A percentile compares a stretch with the other conserved stretches of the same genome.
phyloP scores from a whole-genome alignment of 2,329 filamentous ascomycete species.

The Cercospora beticola region DNA sequence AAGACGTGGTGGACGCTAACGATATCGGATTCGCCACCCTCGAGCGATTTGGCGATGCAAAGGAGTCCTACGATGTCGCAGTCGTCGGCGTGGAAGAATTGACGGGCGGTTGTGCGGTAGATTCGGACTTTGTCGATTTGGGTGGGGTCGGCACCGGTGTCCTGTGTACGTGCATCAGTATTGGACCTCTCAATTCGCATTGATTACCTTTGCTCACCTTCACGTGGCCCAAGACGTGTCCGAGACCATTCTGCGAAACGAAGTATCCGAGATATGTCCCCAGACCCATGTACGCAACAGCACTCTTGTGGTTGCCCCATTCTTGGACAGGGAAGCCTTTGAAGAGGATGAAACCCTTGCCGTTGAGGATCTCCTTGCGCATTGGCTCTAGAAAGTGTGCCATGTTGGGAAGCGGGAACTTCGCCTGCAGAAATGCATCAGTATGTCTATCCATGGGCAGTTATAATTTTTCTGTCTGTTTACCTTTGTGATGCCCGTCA shows the following conservation, averaged over 20 bases:
- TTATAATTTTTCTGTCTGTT: background rate
- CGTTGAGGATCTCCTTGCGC: conserved; percentile 69
- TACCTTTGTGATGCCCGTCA: conserved; percentile 69
- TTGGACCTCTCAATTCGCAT: background rate
- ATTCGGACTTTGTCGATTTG: conserved; percentile 87
- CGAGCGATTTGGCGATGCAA: conserved; percentile 73
- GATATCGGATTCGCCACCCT: conserved; percentile 82
- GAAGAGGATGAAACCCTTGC: conserved; percentile 87
- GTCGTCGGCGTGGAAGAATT: conserved; percentile 86
- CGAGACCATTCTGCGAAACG: conserved; percentile 78
- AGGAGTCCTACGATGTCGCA: conserved; percentile 79
- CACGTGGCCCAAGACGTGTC: conserved; percentile 84
- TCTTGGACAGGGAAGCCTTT: conserved; percentile 74
- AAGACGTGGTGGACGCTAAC: conserved; percentile 77
- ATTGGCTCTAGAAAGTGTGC: conserved; percentile 55
- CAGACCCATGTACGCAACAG: conserved; percentile 87
- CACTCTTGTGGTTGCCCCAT: conserved; percentile 79
- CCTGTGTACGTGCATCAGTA: conserved; percentile 48
- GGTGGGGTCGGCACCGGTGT: conserved; percentile 75
- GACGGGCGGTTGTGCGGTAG: conserved; percentile 80
- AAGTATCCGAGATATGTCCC: conserved; percentile 81
- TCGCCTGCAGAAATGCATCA: conserved; percentile 40
- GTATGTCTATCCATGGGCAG: background rate
- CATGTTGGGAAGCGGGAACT: conserved; percentile 63
- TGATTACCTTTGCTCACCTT: conserved; percentile 47